Percentiles rank a stretch among this genome's conserved stretches.
phyloP scores from a whole-genome alignment of 2,329 filamentous ascomycete species.

The Fusarium sp. region DNA sequence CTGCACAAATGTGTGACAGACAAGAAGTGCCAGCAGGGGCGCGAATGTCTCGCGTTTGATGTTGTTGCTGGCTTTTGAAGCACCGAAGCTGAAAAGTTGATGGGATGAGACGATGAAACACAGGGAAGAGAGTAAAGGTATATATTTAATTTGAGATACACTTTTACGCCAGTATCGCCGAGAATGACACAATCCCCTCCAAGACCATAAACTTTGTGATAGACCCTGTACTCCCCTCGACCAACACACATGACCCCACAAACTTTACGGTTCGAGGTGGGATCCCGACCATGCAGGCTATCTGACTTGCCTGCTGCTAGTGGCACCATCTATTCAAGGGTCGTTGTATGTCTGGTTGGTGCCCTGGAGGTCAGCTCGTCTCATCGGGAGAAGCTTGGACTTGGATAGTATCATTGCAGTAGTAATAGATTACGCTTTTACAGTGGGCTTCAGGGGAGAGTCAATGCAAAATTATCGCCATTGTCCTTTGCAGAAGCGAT shows the following conservation, averaged over 20 bases:
- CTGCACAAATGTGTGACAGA: neutral
- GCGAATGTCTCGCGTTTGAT: neutral
- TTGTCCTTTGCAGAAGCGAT: too few species aligned
- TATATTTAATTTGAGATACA: conserved; percentile 6
- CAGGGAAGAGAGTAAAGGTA: neutral
- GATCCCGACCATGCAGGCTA: conserved; percentile 3
- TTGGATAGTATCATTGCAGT: neutral
- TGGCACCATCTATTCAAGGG: neutral
- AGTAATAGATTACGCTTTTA: neutral
- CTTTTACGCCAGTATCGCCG: neutral
- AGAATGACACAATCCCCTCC: conserved; percentile 17
- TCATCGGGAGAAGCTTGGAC: neutral
- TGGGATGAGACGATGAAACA: neutral
- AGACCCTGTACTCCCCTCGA: neutral
- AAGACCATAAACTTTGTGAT: neutral
- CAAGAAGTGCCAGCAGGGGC: neutral
- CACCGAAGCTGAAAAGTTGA: neutral
- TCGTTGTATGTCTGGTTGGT: neutral
- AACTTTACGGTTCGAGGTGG: neutral
- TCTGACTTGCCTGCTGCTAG: neutral
- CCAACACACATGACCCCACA: neutral
- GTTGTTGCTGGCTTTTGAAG: neutral
- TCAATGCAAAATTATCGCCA: neutral
- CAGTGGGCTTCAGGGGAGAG: neutral
- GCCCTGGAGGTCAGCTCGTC: neutral